Conservation (phyloP, 176 grass and related monocot species). For the Microstegium vimineum region DNA sequence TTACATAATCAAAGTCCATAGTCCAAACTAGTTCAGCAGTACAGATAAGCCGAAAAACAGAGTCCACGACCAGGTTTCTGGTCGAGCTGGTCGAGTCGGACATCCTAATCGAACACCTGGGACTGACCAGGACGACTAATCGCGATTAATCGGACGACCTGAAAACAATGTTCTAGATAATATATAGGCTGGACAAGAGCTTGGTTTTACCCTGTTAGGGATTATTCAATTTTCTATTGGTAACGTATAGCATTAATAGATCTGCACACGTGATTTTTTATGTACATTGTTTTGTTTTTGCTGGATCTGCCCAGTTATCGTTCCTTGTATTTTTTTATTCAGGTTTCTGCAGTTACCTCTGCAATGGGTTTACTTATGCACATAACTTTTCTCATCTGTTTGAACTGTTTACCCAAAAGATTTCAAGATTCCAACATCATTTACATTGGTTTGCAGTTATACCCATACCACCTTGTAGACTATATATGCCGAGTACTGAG, state of each 20-base stretch:
- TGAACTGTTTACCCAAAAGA: not conserved
- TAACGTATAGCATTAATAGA: not conserved
- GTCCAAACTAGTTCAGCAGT: too few species aligned
- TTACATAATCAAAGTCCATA: too few species aligned
- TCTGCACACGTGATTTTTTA: not conserved
- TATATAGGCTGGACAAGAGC: not conserved
- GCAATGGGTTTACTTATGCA: not conserved
- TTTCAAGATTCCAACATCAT: slow-evolving; percentile 20
- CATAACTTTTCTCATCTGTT: not conserved
- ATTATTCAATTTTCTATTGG: slow-evolving; percentile 4
- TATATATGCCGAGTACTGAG: slow-evolving; percentile 91
- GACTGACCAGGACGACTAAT: too few species aligned
- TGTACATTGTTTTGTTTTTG: slow-evolving; percentile 21
- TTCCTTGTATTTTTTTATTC: not conserved
- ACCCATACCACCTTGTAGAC: slow-evolving; percentile 92
- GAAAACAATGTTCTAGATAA: slow-evolving; percentile 12
- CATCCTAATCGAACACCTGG: too few species aligned
- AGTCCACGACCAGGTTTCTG: too few species aligned
- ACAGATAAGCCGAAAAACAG: too few species aligned
- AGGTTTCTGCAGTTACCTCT: slow-evolving; percentile 5
- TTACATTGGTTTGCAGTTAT: slow-evolving; percentile 66
- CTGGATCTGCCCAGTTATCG: not conserved
- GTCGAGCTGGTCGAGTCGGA: too few species aligned
- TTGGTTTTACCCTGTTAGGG: not conserved
- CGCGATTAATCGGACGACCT: too few species aligned